Base-by-base conservation (phyloP, 495 filamentous ascomycete species). In the Durotheca rogersii region DNA sequence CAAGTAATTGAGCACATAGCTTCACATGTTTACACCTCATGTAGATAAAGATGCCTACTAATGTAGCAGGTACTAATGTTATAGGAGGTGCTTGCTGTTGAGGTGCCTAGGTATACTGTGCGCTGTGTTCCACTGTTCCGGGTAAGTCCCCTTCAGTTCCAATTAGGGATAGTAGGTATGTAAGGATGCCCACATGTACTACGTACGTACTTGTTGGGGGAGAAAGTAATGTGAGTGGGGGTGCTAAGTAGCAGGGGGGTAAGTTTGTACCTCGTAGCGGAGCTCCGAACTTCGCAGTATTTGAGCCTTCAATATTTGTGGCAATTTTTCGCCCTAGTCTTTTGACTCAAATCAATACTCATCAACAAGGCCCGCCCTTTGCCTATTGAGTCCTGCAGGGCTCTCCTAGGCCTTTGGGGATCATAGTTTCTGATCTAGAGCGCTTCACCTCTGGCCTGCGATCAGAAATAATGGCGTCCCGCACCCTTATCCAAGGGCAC, bases 381-480 rank as follows among this genome's bases (percentile, higher is more conserved):
- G 47, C 40, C 54, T 43, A 60, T 60, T 58, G 55, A 52, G n/a
- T 46, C 40, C 31, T 40, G 41, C 56, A 39, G 52, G 37, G 33
- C 42, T 48, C 21, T 48, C 9, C 32, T 60, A 33, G 46, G 49
- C 38, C 21, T 50, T 60, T 30, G 37, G 38, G 39, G 33, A 51
- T 37, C 32, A 37, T 35, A 46, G 37, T 23, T 44, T 52, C 41
- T 60, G 57, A 34, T 60, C 57, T 4, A 51, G 42, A 56, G 63
- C 51, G 21, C 58, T 58, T 53, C 41, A 50, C 60, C 59, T 59
- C 62, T 61, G 43, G 19, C 52, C 19, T 30, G 44, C 40, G 52
- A 62, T 69, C 66, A 55, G 46, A 56, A 61, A 61, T 50, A 34
- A 77, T 77, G 73, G 72, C 71, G 19, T 70, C 72, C 65, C 73